These are phyloP conservation scores for Aegilops tauschii DNA, from an alignment of 176 grass and related monocot species.

Conservation along the genomic window DNA sequence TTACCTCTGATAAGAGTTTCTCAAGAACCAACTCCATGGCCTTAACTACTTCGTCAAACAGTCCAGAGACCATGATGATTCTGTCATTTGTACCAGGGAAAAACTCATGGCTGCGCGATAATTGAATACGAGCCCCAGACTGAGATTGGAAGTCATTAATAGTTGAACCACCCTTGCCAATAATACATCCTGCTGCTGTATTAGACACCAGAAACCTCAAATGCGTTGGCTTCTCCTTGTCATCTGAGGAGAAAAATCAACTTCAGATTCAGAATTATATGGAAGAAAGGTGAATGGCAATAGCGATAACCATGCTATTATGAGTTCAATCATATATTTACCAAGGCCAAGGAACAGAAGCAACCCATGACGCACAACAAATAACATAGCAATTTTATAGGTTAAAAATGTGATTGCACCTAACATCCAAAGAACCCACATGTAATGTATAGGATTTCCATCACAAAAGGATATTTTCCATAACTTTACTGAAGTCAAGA, in stretches of 20 bases:
- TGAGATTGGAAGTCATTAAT: conserved; percentile 96
- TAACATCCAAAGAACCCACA: too few species aligned
- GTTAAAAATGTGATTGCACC: not conserved
- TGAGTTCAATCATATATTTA: not conserved
- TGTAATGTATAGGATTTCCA: not conserved
- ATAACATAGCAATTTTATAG: not conserved
- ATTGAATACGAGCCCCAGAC: conserved; percentile 89
- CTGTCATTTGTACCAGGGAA: conserved; percentile 97
- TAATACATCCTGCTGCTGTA: conserved; percentile 88
- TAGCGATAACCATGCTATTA: not conserved
- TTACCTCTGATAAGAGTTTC: conserved; percentile 86
- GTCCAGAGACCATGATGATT: conserved; percentile 93
- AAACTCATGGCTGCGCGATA: conserved; percentile 91
- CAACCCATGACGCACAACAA: not conserved
- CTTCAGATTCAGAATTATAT: conserved; percentile 1
- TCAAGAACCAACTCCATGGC: conserved; percentile 94
- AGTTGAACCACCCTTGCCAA: conserved; percentile 93
- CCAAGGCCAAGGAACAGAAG: not conserved
- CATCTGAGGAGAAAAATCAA: conserved; percentile 25
- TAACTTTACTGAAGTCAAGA: not conserved
- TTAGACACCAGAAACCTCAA: conserved; percentile 90
- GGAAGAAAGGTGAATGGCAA: not conserved
- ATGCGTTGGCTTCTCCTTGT: conserved; percentile 83
- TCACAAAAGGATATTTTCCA: not conserved
- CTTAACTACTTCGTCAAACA: conserved; percentile 78